These are phyloP conservation scores for Aspergillus carbonarius DNA, from an alignment of 2,329 filamentous ascomycete genomes.

Conservation along the genomic window DNA sequence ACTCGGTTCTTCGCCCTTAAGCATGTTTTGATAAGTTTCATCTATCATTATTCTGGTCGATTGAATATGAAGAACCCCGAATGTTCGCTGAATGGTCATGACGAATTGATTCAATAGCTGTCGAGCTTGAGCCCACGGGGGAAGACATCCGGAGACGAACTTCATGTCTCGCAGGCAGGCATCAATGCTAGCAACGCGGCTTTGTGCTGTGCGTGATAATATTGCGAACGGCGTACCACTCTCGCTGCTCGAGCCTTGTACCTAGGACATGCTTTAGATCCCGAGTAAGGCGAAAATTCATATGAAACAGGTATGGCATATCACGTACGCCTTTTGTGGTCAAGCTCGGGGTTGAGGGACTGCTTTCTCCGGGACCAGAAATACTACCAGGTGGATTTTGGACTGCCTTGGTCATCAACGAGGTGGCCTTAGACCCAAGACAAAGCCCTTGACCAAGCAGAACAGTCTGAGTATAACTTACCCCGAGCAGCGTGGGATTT, in stretches of 20 bases:
- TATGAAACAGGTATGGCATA: background rate
- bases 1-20: background rate
- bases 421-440: background rate
- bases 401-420: background rate
- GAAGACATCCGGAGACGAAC: background rate
- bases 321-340: background rate
- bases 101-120: conserved; percentile 7
- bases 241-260: background rate
- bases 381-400: background rate
- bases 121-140: background rate
- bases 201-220: background rate
- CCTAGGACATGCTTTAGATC: background rate
- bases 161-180: background rate
- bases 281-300: background rate
- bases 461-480: background rate
- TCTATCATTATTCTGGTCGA: background rate
- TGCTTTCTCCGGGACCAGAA: background rate
- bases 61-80: conserved; percentile 7
- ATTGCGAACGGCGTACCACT: background rate
- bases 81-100: background rate
- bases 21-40: background rate
- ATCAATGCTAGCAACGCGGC: background rate
- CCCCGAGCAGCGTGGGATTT: background rate
- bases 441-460: background rate
- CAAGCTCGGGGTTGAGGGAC: background rate